Percentiles rank a stretch among this genome's conserved stretches.
These are phyloP conservation scores for Corymbia calophylla DNA, from an alignment of 441 rosid species.

Conservation along the genomic window DNA sequence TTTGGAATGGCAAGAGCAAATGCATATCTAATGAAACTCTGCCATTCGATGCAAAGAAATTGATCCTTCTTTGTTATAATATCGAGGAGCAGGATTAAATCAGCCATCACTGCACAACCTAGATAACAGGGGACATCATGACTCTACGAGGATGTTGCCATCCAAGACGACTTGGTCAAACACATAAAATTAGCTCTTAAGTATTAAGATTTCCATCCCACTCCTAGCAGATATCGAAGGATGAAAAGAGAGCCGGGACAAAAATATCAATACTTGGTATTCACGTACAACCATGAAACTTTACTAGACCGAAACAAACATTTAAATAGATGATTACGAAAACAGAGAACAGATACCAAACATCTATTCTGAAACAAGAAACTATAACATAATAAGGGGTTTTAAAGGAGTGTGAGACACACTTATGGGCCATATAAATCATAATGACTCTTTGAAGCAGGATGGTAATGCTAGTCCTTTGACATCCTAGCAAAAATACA, in stretches of 20 bases:
- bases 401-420: neutral
- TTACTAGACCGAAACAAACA: neutral
- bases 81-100: neutral
- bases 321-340: neutral
- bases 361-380: neutral
- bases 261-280: neutral
- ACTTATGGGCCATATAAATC: neutral
- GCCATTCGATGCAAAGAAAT: neutral
- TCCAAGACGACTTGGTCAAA: neutral
- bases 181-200: neutral
- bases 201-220: neutral
- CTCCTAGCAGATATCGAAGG: neutral
- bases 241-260: neutral
- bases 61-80: neutral
- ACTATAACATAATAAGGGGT: neutral
- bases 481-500: neutral
- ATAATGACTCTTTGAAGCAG: neutral
- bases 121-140: neutral
- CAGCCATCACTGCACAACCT: neutral
- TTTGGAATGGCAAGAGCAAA: neutral
- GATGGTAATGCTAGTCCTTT: neutral
- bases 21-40: neutral
- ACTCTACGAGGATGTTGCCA: neutral
- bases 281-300: neutral
- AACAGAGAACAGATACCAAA: neutral